Evolutionary conservation across 1,284 basidiomycete genomes (phyloP), one percentile per base, ranked within the genome.

Genomic region (Ganoderma leucocontextum): DNA sequence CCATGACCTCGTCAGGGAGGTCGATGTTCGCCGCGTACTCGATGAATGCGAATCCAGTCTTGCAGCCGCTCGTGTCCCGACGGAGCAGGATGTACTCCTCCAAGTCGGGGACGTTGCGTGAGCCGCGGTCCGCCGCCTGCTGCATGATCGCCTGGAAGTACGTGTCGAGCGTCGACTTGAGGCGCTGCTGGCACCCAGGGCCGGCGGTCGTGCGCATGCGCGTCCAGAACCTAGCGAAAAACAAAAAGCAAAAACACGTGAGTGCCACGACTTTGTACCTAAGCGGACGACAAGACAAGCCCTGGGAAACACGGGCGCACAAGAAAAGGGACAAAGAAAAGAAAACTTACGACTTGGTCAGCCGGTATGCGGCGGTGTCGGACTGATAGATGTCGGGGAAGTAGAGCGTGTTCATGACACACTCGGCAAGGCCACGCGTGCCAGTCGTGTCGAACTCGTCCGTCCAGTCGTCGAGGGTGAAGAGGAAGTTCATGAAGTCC

Each of bases 71-170:
- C 4, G 80, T 86, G 52, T 82, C 76, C 10, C 84, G 78, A 4
- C 85, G 78, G 9, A 83, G 72, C 17, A 74, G 66, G 29, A 85
- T 76, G 69, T 85, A 86, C 39, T 75, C 75, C 17, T 82, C 77
- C 6, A 86, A 70, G 49, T 73, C 71, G 5, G 82, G 80, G 42
- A 83, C 76, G 59, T 71, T 68, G 36, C 75, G 67, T 10, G 75
- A 63, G 6, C 76, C 76, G 2, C 85, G 77, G 70, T 85, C 83
- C 2, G 73, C 72, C 1, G 85, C 84, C 72, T 86, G 80, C 61
- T 81, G 75, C 42, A 82, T 80, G 36, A 86, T 80, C 7, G 83
- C 73, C 25, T 82, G 75, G 59, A 80, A 77, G 70, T 84, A 86
- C 19, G 69, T 70, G 35, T 75, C 74, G 67, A 84, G 82, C 39